Conservation (phyloP, 2,329 filamentous ascomycete species). For the Onygenales sp. region DNA sequence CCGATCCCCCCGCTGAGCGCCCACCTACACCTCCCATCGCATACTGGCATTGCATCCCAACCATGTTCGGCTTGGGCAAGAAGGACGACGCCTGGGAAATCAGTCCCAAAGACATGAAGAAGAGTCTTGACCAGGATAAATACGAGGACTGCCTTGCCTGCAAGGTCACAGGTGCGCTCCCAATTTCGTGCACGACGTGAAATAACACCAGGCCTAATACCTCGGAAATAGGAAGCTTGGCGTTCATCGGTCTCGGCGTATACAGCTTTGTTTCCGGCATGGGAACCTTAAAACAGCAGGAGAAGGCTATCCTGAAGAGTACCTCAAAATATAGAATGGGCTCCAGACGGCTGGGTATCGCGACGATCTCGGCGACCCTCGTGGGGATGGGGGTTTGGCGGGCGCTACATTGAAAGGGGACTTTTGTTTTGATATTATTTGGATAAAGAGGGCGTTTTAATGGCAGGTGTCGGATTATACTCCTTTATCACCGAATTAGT, state of each 20-base stretch:
- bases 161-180: conserved; percentile 56
- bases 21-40: not conserved
- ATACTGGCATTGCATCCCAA: not conserved
- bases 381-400: conserved; percentile 63
- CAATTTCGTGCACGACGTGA: not conserved
- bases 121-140: conserved; percentile 36
- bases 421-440: not conserved
- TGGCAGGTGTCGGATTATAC: too few relatives aligned
- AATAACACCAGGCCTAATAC: not conserved
- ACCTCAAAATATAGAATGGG: conserved; percentile 63
- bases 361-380: conserved; percentile 56
- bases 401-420: conserved; percentile 24
- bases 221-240: conserved; percentile 40
- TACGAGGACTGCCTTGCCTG: conserved; percentile 58
- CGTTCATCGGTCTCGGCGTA: conserved; percentile 63
- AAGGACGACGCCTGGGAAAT: conserved; percentile 44
- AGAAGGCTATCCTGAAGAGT: conserved; percentile 53
- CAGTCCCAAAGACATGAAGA: conserved; percentile 51
- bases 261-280: conserved; percentile 73
- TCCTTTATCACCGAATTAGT: too few relatives aligned
- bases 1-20: not conserved
- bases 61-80: conserved; percentile 4
- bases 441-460: too few relatives aligned
- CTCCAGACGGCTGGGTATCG: conserved; percentile 58
- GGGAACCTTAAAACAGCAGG: conserved; percentile 58